Conservation (phyloP, 2,329 filamentous ascomycete genomes). For the Geoglossum cookeanum region DNA sequence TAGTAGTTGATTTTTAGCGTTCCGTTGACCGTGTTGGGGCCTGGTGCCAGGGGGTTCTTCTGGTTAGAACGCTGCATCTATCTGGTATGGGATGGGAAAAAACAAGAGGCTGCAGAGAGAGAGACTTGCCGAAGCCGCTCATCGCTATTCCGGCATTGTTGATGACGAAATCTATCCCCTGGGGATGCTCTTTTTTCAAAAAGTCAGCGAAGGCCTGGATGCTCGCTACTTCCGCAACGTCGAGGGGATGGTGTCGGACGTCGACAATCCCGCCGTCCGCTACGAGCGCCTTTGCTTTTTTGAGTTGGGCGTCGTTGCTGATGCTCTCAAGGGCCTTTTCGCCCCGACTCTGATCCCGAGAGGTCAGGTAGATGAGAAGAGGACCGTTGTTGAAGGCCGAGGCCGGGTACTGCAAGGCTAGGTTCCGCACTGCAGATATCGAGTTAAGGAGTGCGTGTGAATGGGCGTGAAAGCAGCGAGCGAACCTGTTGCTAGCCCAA, state of each 20-base stretch:
- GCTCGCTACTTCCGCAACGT: slow-evolving; percentile 28
- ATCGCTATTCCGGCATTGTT: slow-evolving; percentile 34
- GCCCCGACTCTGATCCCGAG: slow-evolving; percentile 28
- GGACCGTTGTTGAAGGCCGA: slow-evolving; percentile 20
- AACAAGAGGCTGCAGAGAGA: too few relatives aligned
- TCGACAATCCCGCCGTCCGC: slow-evolving; percentile 25
- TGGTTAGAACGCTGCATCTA: too few relatives aligned
- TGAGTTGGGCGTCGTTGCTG: slow-evolving; percentile 25
- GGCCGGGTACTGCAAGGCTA: too few relatives aligned
- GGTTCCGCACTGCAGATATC: background rate
- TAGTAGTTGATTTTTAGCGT: slow-evolving; percentile 34
- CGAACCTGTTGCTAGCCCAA: too few relatives aligned
- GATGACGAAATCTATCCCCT: slow-evolving; percentile 32
- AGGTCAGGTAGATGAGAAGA: slow-evolving; percentile 34
- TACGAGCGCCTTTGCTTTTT: slow-evolving; percentile 26
- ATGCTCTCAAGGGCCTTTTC: slow-evolving; percentile 27
- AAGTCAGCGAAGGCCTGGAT: slow-evolving; percentile 24
- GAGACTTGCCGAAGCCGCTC: slow-evolving; percentile 23
- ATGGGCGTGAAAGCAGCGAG: too few relatives aligned
- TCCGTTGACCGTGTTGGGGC: slow-evolving; percentile 27
- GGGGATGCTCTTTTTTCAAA: slow-evolving; percentile 25
- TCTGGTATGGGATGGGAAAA: too few relatives aligned
- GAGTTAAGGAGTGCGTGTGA: too few relatives aligned
- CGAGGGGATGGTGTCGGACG: slow-evolving; percentile 28
- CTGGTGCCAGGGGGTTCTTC: slow-evolving; percentile 10